These are phyloP conservation scores for Vararia minispora DNA, from an alignment of 768 basidiomycete genomes.

Conservation along the genomic window DNA sequence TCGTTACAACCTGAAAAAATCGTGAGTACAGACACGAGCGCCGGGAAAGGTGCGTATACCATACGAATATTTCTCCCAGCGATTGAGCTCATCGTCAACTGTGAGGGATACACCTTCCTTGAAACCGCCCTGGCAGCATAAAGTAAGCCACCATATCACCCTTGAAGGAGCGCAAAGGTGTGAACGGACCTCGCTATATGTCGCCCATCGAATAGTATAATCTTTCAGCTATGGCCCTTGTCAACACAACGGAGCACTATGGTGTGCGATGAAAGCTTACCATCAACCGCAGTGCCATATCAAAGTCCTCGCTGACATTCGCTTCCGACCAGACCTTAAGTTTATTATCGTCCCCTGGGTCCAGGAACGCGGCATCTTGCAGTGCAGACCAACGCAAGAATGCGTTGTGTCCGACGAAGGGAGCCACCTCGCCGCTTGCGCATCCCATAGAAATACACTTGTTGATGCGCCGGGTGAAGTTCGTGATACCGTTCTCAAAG, in stretches of 20 bases:
- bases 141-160: too few species aligned
- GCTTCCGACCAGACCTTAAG: conserved; percentile 67
- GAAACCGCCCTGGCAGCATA: conserved; percentile 58
- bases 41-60: conserved; percentile 24
- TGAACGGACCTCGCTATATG: too few species aligned
- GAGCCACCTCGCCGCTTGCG: conserved; percentile 65
- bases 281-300: conserved; percentile 42
- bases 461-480: conserved; percentile 70
- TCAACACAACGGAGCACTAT: too few species aligned
- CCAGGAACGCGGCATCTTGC: conserved; percentile 65
- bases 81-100: conserved; percentile 68
- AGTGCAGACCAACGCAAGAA: conserved; percentile 74
- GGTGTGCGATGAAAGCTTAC: too few species aligned
- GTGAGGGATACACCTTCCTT: conserved; percentile 78
- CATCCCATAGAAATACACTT: conserved; percentile 59
- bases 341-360: conserved; percentile 39
- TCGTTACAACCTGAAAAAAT: conserved; percentile 39
- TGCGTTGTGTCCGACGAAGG: conserved; percentile 69
- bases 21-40: not conserved
- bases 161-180: too few species aligned
- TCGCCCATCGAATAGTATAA: conserved; percentile 65
- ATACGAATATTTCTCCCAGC: conserved; percentile 76
- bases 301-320: conserved; percentile 65
- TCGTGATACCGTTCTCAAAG: conserved; percentile 75
- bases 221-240: conserved; percentile 36